Evolutionary conservation across 2,329 filamentous ascomycete genomes (phyloP), one percentile per base, ranked within the genome.

Genomic region (Fusarium miscanthi): DNA sequence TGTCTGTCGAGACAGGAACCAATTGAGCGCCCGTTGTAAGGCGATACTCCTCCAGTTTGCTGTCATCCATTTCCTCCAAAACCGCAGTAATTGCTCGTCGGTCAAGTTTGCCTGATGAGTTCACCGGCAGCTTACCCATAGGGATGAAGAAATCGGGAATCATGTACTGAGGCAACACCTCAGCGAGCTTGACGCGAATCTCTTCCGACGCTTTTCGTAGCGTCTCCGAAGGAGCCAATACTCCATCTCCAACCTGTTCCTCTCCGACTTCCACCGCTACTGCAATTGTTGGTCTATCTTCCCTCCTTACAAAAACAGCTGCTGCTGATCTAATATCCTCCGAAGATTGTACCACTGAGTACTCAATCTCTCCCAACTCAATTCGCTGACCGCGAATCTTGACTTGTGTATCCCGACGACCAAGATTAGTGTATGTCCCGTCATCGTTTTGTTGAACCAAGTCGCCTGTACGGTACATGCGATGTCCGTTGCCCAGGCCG

Each of bases 321-420:
- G 54, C 54, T 1, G 31, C 41, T 27, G 54, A 58, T n/a, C 23
- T n/a, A 11, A 37, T 30, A 4, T 37, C 12, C 14, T 33, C 30
- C 4, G 19, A 58, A 0, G 31, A 19, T 10, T 49, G 38, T 7
- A 57, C 6, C 1, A 61, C 49, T 17, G 54, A 45, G 38, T 63
- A 63, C 17, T 63, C 61, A 60, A 61, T 57, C 21, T 54, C 49
- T 3, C 59, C 59, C 17, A 61, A 35, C 13, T 61, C 59, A 45
- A 61, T 33, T 45, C 59, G 25, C 12, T 61, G 59, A 19, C 59
- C 59, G 2, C 49, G 49, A 25, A 61, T 43, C 38, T 61, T 61
- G 40, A 57, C 49, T 4, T 57, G 49, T 1, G 31, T 61, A 4
- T 54, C 59, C 1, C 51, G 8, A 6, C 59, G 59, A 5, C 59